These are phyloP conservation scores for Apostasia ramifera DNA, from an alignment of 106 monocot genomes.

Conservation along the genomic window DNA sequence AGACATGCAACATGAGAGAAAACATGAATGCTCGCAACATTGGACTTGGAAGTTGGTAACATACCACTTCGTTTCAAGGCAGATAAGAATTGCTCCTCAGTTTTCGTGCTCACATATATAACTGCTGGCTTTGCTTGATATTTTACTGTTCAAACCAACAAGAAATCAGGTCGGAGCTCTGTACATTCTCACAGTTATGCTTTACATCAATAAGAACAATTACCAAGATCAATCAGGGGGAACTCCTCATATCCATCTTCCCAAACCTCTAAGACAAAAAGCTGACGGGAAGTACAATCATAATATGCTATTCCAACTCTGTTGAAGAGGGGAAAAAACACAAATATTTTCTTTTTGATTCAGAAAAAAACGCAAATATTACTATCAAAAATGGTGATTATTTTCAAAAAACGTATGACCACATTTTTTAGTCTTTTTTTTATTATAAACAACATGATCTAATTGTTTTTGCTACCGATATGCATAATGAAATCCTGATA, in stretches of 20 bases:
- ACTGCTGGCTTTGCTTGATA: conserved; percentile 85
- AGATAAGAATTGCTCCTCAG: conserved; percentile 78
- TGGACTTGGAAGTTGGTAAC: conserved; percentile 2
- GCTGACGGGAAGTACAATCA: conserved; percentile 53
- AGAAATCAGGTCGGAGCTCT: conserved; percentile 15
- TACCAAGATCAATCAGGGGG: conserved; percentile 93
- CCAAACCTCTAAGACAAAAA: conserved; percentile 92
- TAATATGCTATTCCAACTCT: conserved; percentile 95
- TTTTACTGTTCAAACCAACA: conserved; percentile 54
- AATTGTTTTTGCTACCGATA: too few species aligned
- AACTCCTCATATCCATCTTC: conserved; percentile 72
- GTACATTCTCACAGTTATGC: not conserved
- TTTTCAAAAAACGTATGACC: not conserved
- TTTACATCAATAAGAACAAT: not conserved
- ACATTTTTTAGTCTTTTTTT: not conserved
- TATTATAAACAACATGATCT: not conserved
- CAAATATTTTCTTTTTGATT: not conserved
- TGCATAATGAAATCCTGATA: not conserved
- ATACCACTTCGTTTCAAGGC: conserved; percentile 63
- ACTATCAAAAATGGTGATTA: not conserved
- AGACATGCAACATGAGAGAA: conserved; percentile 19
- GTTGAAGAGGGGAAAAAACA: not conserved
- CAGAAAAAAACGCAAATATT: not conserved
- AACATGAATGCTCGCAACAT: not conserved
- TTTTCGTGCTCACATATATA: conserved; percentile 92